Conservation (phyloP, 2,329 filamentous ascomycete species). For the Cytospora schulzeri region DNA sequence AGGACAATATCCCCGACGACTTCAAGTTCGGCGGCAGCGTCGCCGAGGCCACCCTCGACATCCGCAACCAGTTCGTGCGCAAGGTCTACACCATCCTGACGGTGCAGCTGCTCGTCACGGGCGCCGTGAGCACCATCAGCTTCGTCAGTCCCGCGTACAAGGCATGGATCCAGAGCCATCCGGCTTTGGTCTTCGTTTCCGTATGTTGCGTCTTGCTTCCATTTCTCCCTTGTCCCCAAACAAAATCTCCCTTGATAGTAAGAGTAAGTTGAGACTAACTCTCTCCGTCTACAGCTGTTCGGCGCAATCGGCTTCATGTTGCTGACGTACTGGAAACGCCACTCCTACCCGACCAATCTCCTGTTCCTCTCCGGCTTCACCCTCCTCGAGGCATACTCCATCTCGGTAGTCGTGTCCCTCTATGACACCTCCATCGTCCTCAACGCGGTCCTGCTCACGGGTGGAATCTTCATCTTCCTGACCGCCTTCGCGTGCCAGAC, state of each 20-base stretch:
- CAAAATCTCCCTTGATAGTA: background rate
- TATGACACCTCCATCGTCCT: conserved; percentile 84
- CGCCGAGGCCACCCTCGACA: conserved; percentile 89
- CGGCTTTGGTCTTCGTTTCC: conserved; percentile 83
- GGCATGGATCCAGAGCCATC: conserved; percentile 81
- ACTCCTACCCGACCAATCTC: conserved; percentile 92
- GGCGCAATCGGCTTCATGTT: conserved; percentile 83
- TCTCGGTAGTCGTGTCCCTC: conserved; percentile 90
- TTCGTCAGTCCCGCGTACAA: conserved; percentile 84
- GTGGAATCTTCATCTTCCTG: conserved; percentile 77
- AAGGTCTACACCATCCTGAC: conserved; percentile 99
- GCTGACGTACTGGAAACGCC: conserved; percentile 92
- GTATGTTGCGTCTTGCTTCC: conserved; percentile 44
- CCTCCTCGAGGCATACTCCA: conserved; percentile 86
- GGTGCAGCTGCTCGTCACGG: conserved; percentile 87
- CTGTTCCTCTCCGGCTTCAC: conserved; percentile 92
- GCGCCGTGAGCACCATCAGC: conserved; percentile 76
- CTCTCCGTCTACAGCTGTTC: conserved; percentile 57
- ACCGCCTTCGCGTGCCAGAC: conserved; percentile 93
- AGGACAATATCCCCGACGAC: conserved; percentile 90
- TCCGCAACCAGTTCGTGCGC: conserved; percentile 93
- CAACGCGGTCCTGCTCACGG: conserved; percentile 86
- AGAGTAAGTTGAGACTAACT: conserved; percentile 9
- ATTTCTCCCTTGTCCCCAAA: background rate
- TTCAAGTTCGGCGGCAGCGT: conserved; percentile 98